phyloP scores from a whole-genome alignment of 441 rosid species.

The Bruguiera hainesii region DNA sequence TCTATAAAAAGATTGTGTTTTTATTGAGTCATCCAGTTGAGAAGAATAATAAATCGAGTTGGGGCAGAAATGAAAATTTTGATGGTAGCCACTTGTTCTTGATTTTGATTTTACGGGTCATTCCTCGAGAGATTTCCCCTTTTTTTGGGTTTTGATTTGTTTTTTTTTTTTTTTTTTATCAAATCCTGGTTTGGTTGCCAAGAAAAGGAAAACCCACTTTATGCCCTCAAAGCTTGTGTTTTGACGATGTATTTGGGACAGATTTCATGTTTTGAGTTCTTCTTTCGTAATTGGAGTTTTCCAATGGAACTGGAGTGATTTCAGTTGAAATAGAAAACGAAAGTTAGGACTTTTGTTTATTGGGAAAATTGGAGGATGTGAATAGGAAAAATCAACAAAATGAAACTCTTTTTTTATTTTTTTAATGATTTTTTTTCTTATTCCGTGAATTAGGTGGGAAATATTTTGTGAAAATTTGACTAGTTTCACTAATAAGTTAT shows the following conservation, averaged over 20 bases:
- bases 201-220: neutral
- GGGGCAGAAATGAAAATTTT: neutral
- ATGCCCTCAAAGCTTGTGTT: no score
- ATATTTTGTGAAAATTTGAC: neutral
- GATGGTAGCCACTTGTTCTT: slow-evolving; percentile 6
- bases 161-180: neutral
- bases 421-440: neutral
- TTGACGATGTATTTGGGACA: no score
- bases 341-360: no score
- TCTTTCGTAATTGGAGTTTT: no score
- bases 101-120: neutral
- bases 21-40: neutral
- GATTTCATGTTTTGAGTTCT: no score
- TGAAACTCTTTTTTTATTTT: neutral
- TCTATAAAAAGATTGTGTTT: neutral
- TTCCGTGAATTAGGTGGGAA: neutral
- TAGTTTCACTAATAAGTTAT: slow-evolving; percentile 4
- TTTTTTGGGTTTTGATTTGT: neutral
- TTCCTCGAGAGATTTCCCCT: no score
- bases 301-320: no score
- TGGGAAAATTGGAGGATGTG: no score
- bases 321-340: no score
- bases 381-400: neutral
- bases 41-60: neutral
- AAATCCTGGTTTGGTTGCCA: slow-evolving; percentile 9